Conservation (phyloP, 129 eudicot genomes). For the Mikania micrantha region DNA sequence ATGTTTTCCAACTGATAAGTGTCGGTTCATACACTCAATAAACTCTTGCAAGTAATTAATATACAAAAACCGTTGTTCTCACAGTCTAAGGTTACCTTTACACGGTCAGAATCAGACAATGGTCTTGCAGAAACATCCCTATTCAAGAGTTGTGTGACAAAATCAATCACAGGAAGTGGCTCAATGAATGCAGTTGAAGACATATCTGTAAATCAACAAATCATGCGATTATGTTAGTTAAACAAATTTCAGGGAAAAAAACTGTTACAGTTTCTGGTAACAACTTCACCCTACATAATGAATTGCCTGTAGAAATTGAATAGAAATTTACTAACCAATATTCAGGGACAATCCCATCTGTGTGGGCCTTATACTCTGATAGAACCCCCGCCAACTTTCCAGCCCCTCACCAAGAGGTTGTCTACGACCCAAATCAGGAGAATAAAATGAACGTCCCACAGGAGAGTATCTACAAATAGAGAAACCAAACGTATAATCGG, state of each 20-base stretch:
- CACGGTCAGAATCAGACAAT: constrained; percentile 87
- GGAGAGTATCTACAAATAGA: constrained; percentile 52
- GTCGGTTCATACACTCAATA: background rate
- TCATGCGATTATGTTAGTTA: constrained; percentile 2
- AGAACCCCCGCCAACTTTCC: constrained; percentile 96
- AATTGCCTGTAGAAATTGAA: background rate
- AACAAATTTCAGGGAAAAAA: background rate
- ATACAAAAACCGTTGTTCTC: background rate
- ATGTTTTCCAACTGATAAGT: background rate
- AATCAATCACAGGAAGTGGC: constrained; percentile 86
- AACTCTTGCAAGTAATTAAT: background rate
- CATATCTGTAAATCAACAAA: constrained; percentile 58
- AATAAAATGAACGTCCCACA: constrained; percentile 82
- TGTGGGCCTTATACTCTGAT: constrained; percentile 92
- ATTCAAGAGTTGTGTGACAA: constrained; percentile 70
- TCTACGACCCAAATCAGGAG: constrained; percentile 68
- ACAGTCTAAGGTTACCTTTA: constrained; percentile 43
- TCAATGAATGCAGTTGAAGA: constrained; percentile 98
- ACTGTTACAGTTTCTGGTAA: background rate
- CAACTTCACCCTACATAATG: background rate
- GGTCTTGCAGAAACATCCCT: constrained; percentile 76
- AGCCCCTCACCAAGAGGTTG: constrained; percentile 89
- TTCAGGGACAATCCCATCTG: constrained; percentile 94
- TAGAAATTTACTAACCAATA: constrained; percentile 39
- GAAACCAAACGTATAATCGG: background rate